These are phyloP conservation scores for Urtica urens DNA, from an alignment of 306 rosid species.

Conservation along the genomic window DNA sequence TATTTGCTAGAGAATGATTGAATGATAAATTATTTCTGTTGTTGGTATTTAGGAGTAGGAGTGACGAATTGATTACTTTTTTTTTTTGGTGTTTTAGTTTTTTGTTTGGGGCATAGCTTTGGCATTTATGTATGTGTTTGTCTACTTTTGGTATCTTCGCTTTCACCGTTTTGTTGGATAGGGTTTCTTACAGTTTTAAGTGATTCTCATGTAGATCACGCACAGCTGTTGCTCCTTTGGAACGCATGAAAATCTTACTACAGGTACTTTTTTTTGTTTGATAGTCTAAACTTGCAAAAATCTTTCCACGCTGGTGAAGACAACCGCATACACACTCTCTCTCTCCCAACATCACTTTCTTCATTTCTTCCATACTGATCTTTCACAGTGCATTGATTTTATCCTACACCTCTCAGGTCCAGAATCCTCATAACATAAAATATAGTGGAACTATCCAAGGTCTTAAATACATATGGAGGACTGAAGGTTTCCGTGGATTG, in stretches of 20 bases:
- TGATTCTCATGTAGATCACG: constrained; percentile 59
- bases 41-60: no score
- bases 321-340: background rate
- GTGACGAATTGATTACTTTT: no score
- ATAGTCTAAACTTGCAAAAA: background rate
- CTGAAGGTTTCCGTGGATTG: constrained; percentile 89
- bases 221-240: constrained; percentile 97
- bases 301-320: background rate
- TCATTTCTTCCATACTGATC: background rate
- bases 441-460: constrained; percentile 95
- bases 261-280: constrained; percentile 50
- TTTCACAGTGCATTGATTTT: background rate
- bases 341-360: background rate
- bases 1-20: no score
- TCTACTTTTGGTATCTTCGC: no score
- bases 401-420: constrained; percentile 52
- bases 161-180: no score
- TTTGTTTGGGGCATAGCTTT: no score
- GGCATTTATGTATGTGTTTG: no score
- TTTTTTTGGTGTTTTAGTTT: no score
- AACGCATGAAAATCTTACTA: constrained; percentile 85
- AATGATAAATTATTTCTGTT: no score
- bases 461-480: constrained; percentile 85
- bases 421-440: constrained; percentile 81
- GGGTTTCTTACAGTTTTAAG: no score